Conservation (phyloP, 2,329 filamentous ascomycete genomes). For the Aureobasidium subglaciale region DNA sequence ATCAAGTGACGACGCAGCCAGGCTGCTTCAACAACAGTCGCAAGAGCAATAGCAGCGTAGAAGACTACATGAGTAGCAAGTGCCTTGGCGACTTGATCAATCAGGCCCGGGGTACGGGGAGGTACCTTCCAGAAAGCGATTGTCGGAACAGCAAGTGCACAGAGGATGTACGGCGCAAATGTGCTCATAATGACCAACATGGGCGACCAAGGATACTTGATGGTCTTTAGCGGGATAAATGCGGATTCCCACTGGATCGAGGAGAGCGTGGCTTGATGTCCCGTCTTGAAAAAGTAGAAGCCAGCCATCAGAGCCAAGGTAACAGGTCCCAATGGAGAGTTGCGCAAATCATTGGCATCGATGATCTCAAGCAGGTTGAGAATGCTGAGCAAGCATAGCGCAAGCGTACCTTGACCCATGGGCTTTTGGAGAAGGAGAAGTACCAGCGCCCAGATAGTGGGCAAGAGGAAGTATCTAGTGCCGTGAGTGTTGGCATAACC, state of each 20-base stretch:
- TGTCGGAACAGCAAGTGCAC: constrained; percentile 70
- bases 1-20: constrained; percentile 86
- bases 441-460: constrained; percentile 69
- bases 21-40: constrained; percentile 85
- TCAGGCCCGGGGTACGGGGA: constrained; percentile 55
- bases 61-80: constrained; percentile 71
- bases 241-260: constrained; percentile 95
- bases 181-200: constrained; percentile 77
- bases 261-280: constrained; percentile 80
- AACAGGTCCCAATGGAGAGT: constrained; percentile 71
- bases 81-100: constrained; percentile 64
- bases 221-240: constrained; percentile 76
- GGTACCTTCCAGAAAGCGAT: constrained; percentile 83
- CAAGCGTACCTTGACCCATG: constrained; percentile 82
- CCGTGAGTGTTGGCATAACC: constrained; percentile 94
- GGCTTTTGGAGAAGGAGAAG: constrained; percentile 83
- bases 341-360: constrained; percentile 54
- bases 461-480: constrained; percentile 77
- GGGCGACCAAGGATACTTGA: constrained; percentile 86
- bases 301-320: constrained; percentile 82
- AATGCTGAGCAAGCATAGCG: constrained; percentile 79
- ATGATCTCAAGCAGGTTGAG: constrained; percentile 65
- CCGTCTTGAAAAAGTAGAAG: constrained; percentile 96
- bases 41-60: constrained; percentile 73
- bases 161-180: constrained; percentile 81